Percentiles rank a stretch among this genome's conserved stretches.
Evolutionary conservation across 345 rosid species (phyloP).

Genomic region (Microcos paniculata): DNA sequence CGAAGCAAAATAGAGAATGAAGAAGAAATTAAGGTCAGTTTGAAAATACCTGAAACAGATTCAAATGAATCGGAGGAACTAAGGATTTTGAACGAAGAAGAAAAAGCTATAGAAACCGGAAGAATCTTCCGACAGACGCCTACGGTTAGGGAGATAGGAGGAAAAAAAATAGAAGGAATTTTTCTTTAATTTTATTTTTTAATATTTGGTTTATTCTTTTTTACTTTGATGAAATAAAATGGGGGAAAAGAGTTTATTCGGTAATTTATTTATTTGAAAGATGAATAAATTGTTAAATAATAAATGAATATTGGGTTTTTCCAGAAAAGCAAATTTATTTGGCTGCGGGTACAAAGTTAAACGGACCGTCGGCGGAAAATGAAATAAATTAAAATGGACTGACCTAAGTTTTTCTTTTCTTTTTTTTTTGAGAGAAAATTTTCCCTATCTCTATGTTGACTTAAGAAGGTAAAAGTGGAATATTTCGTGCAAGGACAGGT

Average conservation of each 20-base stretch:
- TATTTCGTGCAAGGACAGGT: not conserved
- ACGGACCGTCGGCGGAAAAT: not conserved
- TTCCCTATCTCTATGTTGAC: not conserved
- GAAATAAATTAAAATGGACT: not conserved
- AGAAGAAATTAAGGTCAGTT: constrained; percentile 4
- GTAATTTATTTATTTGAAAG: constrained; percentile 24
- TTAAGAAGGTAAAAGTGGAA: not conserved
- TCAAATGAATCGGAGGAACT: constrained; percentile 9
- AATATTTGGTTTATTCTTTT: constrained; percentile 1
- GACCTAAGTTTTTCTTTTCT: not conserved
- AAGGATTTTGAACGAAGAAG: constrained; percentile 8
- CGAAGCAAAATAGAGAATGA: constrained; percentile 3
- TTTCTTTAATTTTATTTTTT: constrained; percentile 17
- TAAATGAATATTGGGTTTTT: not conserved
- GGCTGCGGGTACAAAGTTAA: not conserved
- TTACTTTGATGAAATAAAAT: constrained; percentile 9
- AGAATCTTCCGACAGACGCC: constrained; percentile 47
- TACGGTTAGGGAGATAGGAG: constrained; percentile 33
- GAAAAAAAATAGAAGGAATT: constrained; percentile 25
- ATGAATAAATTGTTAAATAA: not conserved
- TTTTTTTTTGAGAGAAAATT: too few relatives aligned
- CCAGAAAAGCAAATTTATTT: not conserved
- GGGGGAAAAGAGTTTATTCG: not conserved
- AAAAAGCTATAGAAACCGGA: constrained; percentile 35
- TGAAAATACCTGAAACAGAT: constrained; percentile 28